Conservation (phyloP, 768 basidiomycete genomes). For the Strobilomyces echinocephalus region DNA sequence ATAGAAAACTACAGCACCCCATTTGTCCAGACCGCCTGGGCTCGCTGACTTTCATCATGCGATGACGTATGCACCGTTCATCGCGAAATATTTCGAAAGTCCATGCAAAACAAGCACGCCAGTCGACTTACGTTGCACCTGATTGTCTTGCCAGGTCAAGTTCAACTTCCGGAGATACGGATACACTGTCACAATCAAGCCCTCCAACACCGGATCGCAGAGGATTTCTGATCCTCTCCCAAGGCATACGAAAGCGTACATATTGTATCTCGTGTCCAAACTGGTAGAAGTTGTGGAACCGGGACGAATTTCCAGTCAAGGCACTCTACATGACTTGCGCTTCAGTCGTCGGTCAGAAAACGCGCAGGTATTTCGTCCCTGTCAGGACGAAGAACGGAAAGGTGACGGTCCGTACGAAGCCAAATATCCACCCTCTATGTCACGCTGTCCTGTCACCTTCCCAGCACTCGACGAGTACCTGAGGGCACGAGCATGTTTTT, state of each 20-base stretch:
- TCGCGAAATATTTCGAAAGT: conserved; percentile 4
- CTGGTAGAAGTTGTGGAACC: not conserved
- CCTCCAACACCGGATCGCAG: not conserved
- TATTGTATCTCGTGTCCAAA: not conserved
- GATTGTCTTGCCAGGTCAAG: conserved; percentile 4
- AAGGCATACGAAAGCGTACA: too few species aligned
- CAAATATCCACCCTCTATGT: too few species aligned
- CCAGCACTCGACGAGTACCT: conserved; percentile 1
- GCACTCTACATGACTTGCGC: not conserved
- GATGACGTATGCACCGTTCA: conserved; percentile 10
- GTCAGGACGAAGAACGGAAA: not conserved
- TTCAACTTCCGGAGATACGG: conserved; percentile 18
- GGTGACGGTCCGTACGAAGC: too few species aligned
- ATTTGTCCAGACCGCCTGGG: too few species aligned
- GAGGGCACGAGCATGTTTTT: not conserved
- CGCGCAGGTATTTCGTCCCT: conserved; percentile 3
- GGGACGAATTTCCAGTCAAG: not conserved
- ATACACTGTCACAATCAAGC: not conserved
- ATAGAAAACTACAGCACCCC: too few species aligned
- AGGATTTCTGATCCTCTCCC: too few species aligned
- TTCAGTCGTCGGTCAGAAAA: not conserved
- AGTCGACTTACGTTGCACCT: too few species aligned
- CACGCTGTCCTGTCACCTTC: not conserved
- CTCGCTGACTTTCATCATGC: too few species aligned
- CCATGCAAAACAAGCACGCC: too few species aligned